A percentile compares a stretch with the other conserved stretches of the same genome.
Conservation (phyloP, 1,284 basidiomycete genomes). For the Naganishia liquefaciens region DNA sequence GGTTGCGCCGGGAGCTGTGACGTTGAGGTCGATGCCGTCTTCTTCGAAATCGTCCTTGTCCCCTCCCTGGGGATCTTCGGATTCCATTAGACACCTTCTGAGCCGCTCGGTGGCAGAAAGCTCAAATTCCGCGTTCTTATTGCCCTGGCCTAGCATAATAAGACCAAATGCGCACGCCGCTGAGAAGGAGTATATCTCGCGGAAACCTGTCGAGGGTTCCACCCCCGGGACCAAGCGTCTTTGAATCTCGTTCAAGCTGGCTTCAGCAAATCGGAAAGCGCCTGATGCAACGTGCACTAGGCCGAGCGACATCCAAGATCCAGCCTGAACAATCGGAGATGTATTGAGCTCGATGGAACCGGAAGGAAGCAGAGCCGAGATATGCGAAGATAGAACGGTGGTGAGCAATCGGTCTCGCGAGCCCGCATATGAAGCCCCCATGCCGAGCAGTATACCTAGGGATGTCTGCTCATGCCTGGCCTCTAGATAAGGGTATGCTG, state of each 20-base stretch:
- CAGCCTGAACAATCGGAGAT: slow-evolving; percentile 82
- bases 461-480: slow-evolving; percentile 94
- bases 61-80: slow-evolving; percentile 43
- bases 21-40: slow-evolving; percentile 71
- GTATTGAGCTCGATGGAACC: slow-evolving; percentile 86
- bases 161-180: slow-evolving; percentile 89
- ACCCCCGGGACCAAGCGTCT: slow-evolving; percentile 73
- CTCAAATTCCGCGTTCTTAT: slow-evolving; percentile 60
- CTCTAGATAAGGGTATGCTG: slow-evolving; percentile 81
- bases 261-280: slow-evolving; percentile 87
- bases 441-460: slow-evolving; percentile 86
- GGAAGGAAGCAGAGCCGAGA: slow-evolving; percentile 84
- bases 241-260: slow-evolving; percentile 80
- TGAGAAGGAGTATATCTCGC: slow-evolving; percentile 88
- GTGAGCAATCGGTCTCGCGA: slow-evolving; percentile 83
- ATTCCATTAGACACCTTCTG: slow-evolving; percentile 71
- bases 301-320: slow-evolving; percentile 84
- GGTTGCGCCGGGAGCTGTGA: slow-evolving; percentile 86
- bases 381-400: slow-evolving; percentile 87
- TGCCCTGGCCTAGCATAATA: slow-evolving; percentile 88
- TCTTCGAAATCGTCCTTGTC: slow-evolving; percentile 29
- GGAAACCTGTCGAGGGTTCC: slow-evolving; percentile 77
- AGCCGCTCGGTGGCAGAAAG: slow-evolving; percentile 67
- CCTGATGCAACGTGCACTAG: slow-evolving; percentile 85
- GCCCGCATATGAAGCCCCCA: slow-evolving; percentile 88